phyloP scores from a whole-genome alignment of 2,329 filamentous ascomycete genomes.

The Paramyrothecium roridum region DNA sequence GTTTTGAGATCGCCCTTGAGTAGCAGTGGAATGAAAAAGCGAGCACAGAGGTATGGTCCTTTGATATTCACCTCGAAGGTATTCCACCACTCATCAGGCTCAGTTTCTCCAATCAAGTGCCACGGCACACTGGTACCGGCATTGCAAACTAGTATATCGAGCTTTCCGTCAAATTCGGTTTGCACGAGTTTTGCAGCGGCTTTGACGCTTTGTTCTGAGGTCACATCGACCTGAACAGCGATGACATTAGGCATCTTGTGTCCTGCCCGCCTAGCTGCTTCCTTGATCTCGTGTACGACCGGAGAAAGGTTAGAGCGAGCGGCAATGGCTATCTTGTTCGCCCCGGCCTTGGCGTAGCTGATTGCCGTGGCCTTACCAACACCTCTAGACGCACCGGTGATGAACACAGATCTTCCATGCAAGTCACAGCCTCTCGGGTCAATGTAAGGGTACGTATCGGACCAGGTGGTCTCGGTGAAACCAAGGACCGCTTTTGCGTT shows the following conservation, averaged over 20 bases:
- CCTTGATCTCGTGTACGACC: slow-evolving; percentile 22
- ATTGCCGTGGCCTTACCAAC: slow-evolving; percentile 50
- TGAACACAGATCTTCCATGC: slow-evolving; percentile 36
- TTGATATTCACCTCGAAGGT: slow-evolving; percentile 49
- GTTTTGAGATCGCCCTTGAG: slow-evolving; percentile 30
- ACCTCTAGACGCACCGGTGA: slow-evolving; percentile 53
- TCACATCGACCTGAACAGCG: slow-evolving; percentile 34
- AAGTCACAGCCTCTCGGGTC: slow-evolving; percentile 36
- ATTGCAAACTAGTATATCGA: slow-evolving; percentile 43
- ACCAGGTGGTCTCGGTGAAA: neutral
- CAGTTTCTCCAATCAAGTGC: slow-evolving; percentile 27
- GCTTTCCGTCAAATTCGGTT: slow-evolving; percentile 20
- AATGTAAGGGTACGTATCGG: slow-evolving; percentile 45
- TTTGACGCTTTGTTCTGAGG: slow-evolving; percentile 24
- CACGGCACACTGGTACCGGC: slow-evolving; percentile 35
- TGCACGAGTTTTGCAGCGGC: slow-evolving; percentile 19
- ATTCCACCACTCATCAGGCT: slow-evolving; percentile 39
- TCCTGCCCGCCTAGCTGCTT: slow-evolving; percentile 26
- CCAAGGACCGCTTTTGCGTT: neutral
- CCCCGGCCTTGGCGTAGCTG: slow-evolving; percentile 52
- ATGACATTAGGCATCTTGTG: slow-evolving; percentile 29
- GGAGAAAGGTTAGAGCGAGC: slow-evolving; percentile 44
- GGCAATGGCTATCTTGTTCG: slow-evolving; percentile 46
- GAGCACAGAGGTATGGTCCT: slow-evolving; percentile 41
- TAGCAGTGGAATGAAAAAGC: slow-evolving; percentile 46